Evolutionary conservation across 805 yeast genomes (phyloP), one percentile per base, ranked within the genome.

Genomic region (Ogataea pilisensis): DNA sequence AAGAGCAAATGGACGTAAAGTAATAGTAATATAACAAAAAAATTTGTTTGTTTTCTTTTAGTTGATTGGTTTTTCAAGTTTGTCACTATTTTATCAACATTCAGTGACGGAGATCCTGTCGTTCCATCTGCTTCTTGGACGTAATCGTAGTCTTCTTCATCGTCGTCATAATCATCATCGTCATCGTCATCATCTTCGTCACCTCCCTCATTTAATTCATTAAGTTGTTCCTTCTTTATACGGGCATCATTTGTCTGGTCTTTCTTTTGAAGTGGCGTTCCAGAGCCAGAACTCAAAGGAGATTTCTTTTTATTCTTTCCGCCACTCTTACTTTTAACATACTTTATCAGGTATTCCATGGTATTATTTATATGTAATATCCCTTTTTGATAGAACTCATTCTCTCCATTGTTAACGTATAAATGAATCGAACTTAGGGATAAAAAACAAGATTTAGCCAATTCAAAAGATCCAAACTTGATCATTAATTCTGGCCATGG

Each of bases 401-500:
- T 63, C 4, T 71, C 76, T 6, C 79, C 80, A 50, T 68, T 68
- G 35, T 73, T 68, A 42, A 76, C 80, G 49, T 74, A 76, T n/a
- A 77, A 58, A 52, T 77, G 82, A 28, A 76, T 75, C 35, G 80
- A 76, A 9, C 78, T 72, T 14, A 77, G 54, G 2, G 80, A 75
- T 17, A 77, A 68, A 48, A 77, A 76, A 45, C 82, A 77, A 45
- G 78, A 72, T 40, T 78, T 64, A 1, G 82, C 81, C 34, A 77
- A 68, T 47, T 76, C 78, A 46, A 73, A 69, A 49, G 76, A 79
- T 48, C 82, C 76, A 50, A 76, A 76, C 38, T 71, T 69, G 44
- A 77, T 60, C 32, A 80, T 79, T 42, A 77, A 54, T 43, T 75
- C 76, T 0, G 82, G 82, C 81, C 81, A 75, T 3, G 82, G 82